These are phyloP conservation scores for Bimuria novae-zelandiae DNA, from an alignment of 2,329 filamentous ascomycete genomes.

Conservation along the genomic window DNA sequence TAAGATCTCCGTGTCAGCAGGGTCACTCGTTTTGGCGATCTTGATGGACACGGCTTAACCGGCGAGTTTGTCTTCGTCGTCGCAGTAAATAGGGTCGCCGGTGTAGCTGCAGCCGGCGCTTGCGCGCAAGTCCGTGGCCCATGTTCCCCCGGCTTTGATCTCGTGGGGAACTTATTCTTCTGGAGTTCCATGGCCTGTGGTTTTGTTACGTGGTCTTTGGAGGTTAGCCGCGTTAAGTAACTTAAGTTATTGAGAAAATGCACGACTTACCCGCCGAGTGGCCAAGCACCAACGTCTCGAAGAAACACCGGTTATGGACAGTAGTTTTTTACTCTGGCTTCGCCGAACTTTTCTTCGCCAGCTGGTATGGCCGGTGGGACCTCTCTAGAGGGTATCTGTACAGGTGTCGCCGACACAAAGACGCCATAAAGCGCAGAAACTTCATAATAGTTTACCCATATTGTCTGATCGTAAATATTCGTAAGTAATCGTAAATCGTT, in stretches of 20 bases:
- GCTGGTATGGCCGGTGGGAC: neutral
- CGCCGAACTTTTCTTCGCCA: constrained; percentile 8
- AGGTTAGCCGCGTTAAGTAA: neutral
- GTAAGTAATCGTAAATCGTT: no score
- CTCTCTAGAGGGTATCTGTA: no score
- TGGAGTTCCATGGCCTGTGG: neutral
- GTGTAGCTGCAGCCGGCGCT: neutral
- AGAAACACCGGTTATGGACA: constrained; percentile 8
- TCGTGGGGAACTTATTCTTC: constrained; percentile 1
- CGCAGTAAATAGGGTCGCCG: constrained; percentile 1
- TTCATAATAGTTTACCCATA: neutral
- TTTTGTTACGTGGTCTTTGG: neutral
- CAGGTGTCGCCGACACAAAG: no score
- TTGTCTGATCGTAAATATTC: no score
- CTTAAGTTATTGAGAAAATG: no score
- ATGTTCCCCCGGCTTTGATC: neutral
- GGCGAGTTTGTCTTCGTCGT: constrained; percentile 13
- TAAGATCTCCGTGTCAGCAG: constrained; percentile 2
- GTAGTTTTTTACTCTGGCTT: constrained; percentile 15
- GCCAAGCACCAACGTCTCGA: constrained; percentile 12
- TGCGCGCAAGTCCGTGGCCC: constrained; percentile 12
- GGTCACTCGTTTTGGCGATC: neutral
- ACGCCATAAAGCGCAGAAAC: no score
- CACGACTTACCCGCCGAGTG: constrained; percentile 1
- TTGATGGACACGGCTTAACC: constrained; percentile 20